These are phyloP conservation scores for Raddia distichophylla DNA, from an alignment of 176 grass and related monocot genomes.

Conservation along the genomic window DNA sequence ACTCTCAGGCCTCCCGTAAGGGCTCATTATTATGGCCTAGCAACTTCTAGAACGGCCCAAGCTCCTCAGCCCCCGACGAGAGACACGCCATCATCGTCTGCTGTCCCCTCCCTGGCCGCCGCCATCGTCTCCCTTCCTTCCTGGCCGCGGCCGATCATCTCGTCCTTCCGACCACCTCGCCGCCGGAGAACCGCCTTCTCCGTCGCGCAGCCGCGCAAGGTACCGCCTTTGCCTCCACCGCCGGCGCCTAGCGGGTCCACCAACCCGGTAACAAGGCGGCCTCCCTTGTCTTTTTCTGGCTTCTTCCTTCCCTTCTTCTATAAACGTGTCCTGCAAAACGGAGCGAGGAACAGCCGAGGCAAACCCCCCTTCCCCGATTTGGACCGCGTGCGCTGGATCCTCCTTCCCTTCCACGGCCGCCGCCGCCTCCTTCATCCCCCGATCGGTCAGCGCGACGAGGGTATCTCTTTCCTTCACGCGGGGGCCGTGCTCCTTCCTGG, in stretches of 20 bases:
- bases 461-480: neutral
- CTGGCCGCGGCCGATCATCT: no score
- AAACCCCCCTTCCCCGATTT: neutral
- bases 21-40: no score
- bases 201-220: no score
- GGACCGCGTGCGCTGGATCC: constrained; percentile 2
- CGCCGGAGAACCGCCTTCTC: no score
- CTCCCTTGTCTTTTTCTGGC: neutral
- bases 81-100: no score
- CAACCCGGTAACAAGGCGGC: no score
- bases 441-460: constrained; percentile 27
- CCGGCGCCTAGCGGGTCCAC: neutral
- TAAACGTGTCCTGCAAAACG: neutral
- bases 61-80: no score
- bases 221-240: neutral
- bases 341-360: neutral
- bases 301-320: neutral
- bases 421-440: neutral
- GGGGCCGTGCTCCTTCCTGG: neutral
- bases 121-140: no score
- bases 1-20: no score
- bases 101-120: no score
- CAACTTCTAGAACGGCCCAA: no score
- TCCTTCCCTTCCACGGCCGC: neutral
- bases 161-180: no score